Conservation (phyloP, 176 grass and related monocot genomes). For the Hyparrhenia diplandra region DNA sequence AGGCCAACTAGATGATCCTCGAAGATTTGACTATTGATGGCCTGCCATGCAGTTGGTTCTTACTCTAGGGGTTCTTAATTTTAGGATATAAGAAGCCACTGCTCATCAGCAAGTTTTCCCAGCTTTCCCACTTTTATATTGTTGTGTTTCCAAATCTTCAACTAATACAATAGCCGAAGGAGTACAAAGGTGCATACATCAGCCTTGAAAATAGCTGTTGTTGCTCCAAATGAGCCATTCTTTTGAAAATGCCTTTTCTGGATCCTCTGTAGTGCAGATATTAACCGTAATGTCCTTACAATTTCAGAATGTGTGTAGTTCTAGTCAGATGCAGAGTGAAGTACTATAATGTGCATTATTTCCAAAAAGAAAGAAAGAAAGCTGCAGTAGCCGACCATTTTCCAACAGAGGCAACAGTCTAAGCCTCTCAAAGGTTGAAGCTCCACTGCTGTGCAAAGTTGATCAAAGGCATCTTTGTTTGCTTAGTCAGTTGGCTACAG, state of each 20-base stretch:
- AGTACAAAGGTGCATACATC: background rate
- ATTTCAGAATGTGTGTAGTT: background rate
- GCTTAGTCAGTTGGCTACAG: constrained; percentile 22
- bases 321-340: background rate
- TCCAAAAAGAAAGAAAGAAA: background rate
- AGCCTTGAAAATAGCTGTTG: background rate
- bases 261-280: background rate
- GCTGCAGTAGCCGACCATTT: background rate
- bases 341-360: background rate
- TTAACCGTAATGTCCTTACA: background rate
- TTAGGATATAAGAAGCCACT: background rate
- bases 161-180: background rate
- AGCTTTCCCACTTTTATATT: background rate
- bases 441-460: constrained; percentile 10
- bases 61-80: background rate
- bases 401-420: background rate
- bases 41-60: background rate
- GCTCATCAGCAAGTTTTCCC: background rate
- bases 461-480: constrained; percentile 25
- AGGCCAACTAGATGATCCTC: background rate
- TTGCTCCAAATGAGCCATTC: background rate
- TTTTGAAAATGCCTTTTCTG: background rate
- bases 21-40: background rate
- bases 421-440: background rate
- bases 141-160: background rate